A percentile compares a stretch with the other conserved stretches of the same genome.
phyloP scores from a whole-genome alignment of 345 rosid genomes.

The Chamaenerion angustifolium region DNA sequence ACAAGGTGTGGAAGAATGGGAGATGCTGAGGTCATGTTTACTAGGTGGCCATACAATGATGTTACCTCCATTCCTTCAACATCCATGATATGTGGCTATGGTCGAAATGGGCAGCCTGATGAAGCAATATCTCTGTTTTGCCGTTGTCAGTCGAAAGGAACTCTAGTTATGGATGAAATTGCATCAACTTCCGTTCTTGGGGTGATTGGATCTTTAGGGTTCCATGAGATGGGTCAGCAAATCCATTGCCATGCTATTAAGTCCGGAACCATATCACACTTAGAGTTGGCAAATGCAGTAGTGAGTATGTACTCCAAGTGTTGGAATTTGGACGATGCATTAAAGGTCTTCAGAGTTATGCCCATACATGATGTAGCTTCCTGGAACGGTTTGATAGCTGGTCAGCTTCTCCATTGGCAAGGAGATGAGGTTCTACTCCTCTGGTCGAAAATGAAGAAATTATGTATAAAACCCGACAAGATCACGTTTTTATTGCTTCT shows the following conservation, averaged over 20 bases:
- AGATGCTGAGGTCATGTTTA: constrained; percentile 59
- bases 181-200: constrained; percentile 38
- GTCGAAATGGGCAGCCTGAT: constrained; percentile 55
- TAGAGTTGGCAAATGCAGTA: constrained; percentile 51
- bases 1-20: constrained; percentile 64
- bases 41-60: constrained; percentile 29
- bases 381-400: constrained; percentile 67
- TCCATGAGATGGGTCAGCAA: constrained; percentile 52
- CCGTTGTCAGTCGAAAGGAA: constrained; percentile 25
- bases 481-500: constrained; percentile 38
- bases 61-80: constrained; percentile 40
- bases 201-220: constrained; percentile 67
- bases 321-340: constrained; percentile 28
- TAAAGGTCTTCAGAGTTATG: constrained; percentile 37
- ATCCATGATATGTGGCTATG: constrained; percentile 68
- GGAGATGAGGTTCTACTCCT: constrained; percentile 47
- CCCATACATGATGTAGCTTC: constrained; percentile 40
- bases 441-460: constrained; percentile 44
- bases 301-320: constrained; percentile 71
- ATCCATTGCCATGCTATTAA: constrained; percentile 51
- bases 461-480: constrained; percentile 32
- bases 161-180: constrained; percentile 42
- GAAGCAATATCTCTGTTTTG: constrained; percentile 45
- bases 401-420: constrained; percentile 51
- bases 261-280: constrained; percentile 32